These are phyloP conservation scores for Cyberlindnera japonica DNA, from an alignment of 805 yeast species.

Conservation along the genomic window DNA sequence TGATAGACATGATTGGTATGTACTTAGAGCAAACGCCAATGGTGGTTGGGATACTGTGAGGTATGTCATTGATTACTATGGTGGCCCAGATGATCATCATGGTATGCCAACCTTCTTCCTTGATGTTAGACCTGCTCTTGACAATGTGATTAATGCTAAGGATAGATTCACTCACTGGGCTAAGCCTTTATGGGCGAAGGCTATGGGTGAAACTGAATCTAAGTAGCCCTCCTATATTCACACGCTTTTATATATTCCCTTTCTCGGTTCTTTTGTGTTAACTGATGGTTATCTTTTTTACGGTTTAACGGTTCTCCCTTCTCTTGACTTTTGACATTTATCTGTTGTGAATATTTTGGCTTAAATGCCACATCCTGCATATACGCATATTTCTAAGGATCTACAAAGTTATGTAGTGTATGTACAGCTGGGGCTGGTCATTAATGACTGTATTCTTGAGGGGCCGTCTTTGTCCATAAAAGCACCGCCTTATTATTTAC, in stretches of 20 bases:
- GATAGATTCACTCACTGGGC: constrained; percentile 74
- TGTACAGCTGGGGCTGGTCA: constrained; percentile 1
- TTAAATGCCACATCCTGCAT: background rate
- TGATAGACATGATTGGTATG: constrained; percentile 99
- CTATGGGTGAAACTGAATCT: constrained; percentile 38
- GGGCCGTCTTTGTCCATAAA: no score
- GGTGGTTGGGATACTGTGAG: constrained; percentile 66
- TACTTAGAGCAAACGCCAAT: constrained; percentile 56
- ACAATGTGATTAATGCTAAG: constrained; percentile 52
- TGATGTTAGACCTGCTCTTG: constrained; percentile 95
- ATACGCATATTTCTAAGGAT: background rate
- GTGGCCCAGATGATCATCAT: constrained; percentile 88
- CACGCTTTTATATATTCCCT: no score
- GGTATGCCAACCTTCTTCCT: constrained; percentile 90
- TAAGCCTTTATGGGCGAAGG: constrained; percentile 62
- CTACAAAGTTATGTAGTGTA: no score
- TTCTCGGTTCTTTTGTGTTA: background rate
- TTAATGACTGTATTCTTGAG: no score
- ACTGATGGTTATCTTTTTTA: background rate
- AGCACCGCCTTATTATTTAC: no score
- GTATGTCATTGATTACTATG: constrained; percentile 92
- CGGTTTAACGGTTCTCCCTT: background rate
- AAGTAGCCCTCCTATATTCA: no score
- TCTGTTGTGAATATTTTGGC: no score
- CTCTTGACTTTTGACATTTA: no score